Evolutionary conservation across 495 filamentous ascomycete genomes (phyloP).

Genomic region (Schizothecium vesticola): DNA sequence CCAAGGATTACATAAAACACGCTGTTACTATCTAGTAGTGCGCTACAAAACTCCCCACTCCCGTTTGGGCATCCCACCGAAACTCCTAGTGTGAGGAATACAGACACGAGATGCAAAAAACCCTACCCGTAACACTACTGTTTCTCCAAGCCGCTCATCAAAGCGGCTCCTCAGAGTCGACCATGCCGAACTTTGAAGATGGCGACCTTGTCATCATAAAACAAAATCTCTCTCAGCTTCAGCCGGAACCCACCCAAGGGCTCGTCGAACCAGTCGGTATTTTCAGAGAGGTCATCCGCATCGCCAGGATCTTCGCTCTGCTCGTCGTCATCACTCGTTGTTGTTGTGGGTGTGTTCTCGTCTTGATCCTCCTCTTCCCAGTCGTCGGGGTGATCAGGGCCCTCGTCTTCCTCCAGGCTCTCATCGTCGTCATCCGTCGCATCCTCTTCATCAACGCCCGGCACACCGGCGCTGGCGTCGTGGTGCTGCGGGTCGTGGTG

Average conservation of each 20-base stretch:
- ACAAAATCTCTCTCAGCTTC: slow-evolving; percentile 75
- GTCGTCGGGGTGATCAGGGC: slow-evolving; percentile 41
- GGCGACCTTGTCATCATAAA: slow-evolving; percentile 82
- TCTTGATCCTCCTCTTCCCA: slow-evolving; percentile 51
- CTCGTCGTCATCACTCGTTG: slow-evolving; percentile 31
- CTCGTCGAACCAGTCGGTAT: slow-evolving; percentile 42
- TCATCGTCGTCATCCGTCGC: slow-evolving; percentile 19
- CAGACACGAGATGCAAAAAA: neutral
- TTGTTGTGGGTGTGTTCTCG: slow-evolving; percentile 37
- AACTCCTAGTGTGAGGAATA: neutral
- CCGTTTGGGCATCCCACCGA: neutral
- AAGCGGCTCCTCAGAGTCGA: slow-evolving; percentile 45
- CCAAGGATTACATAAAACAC: neutral
- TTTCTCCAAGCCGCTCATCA: slow-evolving; percentile 13
- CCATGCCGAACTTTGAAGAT: slow-evolving; percentile 79
- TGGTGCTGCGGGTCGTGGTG: too few relatives aligned
- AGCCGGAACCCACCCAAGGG: slow-evolving; percentile 46
- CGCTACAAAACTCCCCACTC: neutral
- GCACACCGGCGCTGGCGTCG: too few relatives aligned
- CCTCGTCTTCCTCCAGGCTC: slow-evolving; percentile 40
- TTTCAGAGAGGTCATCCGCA: slow-evolving; percentile 49
- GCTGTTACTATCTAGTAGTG: neutral
- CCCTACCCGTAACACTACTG: neutral
- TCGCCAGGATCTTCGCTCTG: slow-evolving; percentile 36
- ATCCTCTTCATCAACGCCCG: slow-evolving; percentile 36